Evolutionary conservation across 495 filamentous ascomycete genomes (phyloP).

Genomic region (Lophium mytilinum): DNA sequence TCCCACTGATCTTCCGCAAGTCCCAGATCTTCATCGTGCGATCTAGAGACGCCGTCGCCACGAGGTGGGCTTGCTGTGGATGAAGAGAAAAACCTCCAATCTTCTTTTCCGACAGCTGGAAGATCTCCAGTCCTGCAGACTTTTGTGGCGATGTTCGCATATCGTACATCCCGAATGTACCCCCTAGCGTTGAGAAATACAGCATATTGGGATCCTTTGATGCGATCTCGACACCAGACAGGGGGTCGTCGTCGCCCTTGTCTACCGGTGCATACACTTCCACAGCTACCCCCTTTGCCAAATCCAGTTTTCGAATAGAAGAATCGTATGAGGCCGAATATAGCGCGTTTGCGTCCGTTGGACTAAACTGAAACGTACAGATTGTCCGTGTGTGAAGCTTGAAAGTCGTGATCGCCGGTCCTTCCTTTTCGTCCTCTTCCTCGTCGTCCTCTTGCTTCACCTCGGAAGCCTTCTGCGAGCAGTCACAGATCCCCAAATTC

Average conservation of each 20-base stretch:
- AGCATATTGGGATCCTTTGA: conserved; percentile 60
- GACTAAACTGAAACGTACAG: conserved; percentile 67
- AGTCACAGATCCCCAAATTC: conserved; percentile 88
- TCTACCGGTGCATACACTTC: conserved; percentile 72
- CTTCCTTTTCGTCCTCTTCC: conserved; percentile 55
- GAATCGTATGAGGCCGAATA: conserved; percentile 93
- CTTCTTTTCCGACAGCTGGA: conserved; percentile 82
- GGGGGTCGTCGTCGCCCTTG: conserved; percentile 59
- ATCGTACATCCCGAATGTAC: conserved; percentile 71
- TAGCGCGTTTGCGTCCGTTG: conserved; percentile 57
- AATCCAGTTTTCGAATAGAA: conserved; percentile 78
- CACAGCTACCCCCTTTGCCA: conserved; percentile 65
- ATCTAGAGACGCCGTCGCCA: conserved; percentile 89
- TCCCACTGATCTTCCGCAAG: conserved; percentile 63
- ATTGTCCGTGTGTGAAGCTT: conserved; percentile 90
- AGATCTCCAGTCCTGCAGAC: conserved; percentile 48
- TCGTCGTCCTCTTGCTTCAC: conserved; percentile 45
- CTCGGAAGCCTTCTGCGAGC: conserved; percentile 56
- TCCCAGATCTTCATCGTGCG: conserved; percentile 90
- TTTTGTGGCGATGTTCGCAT: conserved; percentile 48
- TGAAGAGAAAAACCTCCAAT: conserved; percentile 88
- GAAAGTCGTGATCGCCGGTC: conserved; percentile 72
- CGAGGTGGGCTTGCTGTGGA: conserved; percentile 65
- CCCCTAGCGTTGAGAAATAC: conserved; percentile 81
- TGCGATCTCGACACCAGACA: conserved; percentile 75